Percentiles rank a stretch among this genome's conserved stretches.
phyloP scores from a whole-genome alignment of 306 rosid genomes.

The Medicago arabica region DNA sequence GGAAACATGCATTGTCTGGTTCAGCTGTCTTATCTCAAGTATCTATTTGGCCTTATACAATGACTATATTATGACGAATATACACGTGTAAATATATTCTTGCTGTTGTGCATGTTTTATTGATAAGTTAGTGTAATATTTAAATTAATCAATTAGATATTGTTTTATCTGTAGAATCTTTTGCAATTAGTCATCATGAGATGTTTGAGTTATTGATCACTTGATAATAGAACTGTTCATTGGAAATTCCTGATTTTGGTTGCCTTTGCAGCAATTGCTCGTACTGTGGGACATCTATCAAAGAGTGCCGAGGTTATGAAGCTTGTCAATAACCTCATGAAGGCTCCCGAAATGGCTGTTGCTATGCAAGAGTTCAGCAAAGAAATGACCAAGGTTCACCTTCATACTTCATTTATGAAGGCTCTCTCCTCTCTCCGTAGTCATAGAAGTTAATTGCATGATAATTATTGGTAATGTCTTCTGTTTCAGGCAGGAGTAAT shows the following conservation, averaged over 20 bases:
- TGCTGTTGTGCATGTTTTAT: background rate
- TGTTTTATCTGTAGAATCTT: conserved; percentile 21
- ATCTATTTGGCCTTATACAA: conserved; percentile 10
- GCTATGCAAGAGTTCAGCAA: conserved; percentile 99
- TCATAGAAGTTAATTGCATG: conserved; percentile 8
- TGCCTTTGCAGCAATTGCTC: conserved; percentile 62
- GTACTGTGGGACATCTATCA: conserved; percentile 96
- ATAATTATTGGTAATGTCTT: conserved; percentile 8
- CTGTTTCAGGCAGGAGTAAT: conserved; percentile 90
- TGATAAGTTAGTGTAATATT: conserved; percentile 4
- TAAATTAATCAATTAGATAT: background rate
- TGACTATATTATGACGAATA: conserved; percentile 7
- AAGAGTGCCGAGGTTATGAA: conserved; percentile 99
- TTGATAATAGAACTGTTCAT: background rate
- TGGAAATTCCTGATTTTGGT: conserved; percentile 21
- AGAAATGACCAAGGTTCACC: conserved; percentile 95
- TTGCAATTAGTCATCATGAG: conserved; percentile 3
- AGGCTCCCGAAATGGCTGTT: conserved; percentile 93
- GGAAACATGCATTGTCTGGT: background rate
- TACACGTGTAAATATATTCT: background rate
- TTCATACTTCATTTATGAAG: background rate
- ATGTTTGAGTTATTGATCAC: conserved; percentile 12
- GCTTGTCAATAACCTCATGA: conserved; percentile 94
- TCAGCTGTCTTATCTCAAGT: conserved; percentile 11
- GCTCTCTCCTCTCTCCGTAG: too few species aligned